These are phyloP conservation scores for Fistulinella cinereoalba DNA, from an alignment of 1,284 basidiomycete species.

Conservation along the genomic window DNA sequence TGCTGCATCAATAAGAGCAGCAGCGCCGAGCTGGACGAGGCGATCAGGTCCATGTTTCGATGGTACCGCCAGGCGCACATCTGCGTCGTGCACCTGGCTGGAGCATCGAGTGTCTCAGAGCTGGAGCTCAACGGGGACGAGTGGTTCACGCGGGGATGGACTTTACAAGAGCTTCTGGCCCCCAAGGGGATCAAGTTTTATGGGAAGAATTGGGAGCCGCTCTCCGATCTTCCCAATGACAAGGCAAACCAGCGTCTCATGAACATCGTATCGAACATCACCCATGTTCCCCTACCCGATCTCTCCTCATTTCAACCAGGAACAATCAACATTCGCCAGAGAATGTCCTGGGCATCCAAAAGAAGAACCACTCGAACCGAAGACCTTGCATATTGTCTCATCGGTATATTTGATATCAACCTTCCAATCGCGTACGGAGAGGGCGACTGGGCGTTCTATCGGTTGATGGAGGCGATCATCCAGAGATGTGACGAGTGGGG, in stretches of 20 bases:
- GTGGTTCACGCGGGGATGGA: background rate
- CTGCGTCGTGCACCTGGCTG: background rate
- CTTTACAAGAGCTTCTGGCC: background rate
- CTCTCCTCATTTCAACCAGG: background rate
- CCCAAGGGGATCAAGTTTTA: background rate
- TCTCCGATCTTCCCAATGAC: background rate
- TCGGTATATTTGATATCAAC: conserved; percentile 5
- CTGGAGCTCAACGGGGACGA: background rate
- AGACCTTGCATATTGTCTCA: conserved; percentile 7
- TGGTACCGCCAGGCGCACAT: background rate
- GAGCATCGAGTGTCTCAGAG: background rate
- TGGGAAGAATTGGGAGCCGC: background rate
- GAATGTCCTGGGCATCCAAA: conserved; percentile 2
- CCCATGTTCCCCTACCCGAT: background rate
- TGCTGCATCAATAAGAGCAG: background rate
- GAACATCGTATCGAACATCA: background rate
- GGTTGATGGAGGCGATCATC: conserved; percentile 15
- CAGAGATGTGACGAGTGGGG: conserved; percentile 32
- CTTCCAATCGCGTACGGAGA: conserved; percentile 2
- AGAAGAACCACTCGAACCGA: conserved; percentile 4
- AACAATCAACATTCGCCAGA: background rate
- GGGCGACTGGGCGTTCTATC: conserved; percentile 2
- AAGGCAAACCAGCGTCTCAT: background rate
- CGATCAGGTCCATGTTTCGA: background rate
- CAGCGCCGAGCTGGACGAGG: background rate